phyloP scores from a whole-genome alignment of 73 alveolate species.

The Halteria grandinella region DNA sequence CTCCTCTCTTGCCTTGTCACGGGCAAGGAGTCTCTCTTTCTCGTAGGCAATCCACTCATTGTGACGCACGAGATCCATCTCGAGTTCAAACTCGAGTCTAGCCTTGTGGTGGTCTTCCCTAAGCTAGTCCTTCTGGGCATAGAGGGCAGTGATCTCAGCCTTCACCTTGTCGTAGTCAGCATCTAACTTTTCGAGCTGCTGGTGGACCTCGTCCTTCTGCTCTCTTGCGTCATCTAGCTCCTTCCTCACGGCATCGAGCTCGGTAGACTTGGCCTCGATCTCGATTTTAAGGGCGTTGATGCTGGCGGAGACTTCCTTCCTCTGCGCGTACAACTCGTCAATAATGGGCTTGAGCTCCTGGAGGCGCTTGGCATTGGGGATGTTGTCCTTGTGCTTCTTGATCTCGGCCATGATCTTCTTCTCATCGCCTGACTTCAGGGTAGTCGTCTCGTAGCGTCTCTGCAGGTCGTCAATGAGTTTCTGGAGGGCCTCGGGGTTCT shows the following conservation, averaged over 20 bases:
- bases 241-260: not conserved
- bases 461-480: slow-evolving; percentile 6
- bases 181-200: slow-evolving; percentile 20
- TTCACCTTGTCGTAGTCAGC: slow-evolving; percentile 1
- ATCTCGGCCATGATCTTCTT: slow-evolving; percentile 24
- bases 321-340: slow-evolving; percentile 1
- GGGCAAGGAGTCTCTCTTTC: not conserved
- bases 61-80: slow-evolving; percentile 6
- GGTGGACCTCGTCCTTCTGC: slow-evolving; percentile 2
- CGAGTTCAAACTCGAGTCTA: slow-evolving; percentile 20
- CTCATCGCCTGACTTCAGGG: slow-evolving; percentile 15
- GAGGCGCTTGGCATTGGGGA: not conserved
- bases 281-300: not conserved
- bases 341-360: slow-evolving; percentile 7
- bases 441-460: slow-evolving; percentile 27
- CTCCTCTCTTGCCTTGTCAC: slow-evolving; percentile 11
- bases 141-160: slow-evolving; percentile 21
- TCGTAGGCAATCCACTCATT: slow-evolving; percentile 15
- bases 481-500: slow-evolving; percentile 2
- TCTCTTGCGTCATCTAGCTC: slow-evolving; percentile 29
- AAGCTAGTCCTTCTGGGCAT: slow-evolving; percentile 20
- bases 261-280: slow-evolving; percentile 6
- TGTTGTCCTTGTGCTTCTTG: not conserved
- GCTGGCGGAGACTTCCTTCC: slow-evolving; percentile 7
- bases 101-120: slow-evolving; percentile 38